phyloP scores from a whole-genome alignment of 768 basidiomycete genomes.

The Bullera alba region DNA sequence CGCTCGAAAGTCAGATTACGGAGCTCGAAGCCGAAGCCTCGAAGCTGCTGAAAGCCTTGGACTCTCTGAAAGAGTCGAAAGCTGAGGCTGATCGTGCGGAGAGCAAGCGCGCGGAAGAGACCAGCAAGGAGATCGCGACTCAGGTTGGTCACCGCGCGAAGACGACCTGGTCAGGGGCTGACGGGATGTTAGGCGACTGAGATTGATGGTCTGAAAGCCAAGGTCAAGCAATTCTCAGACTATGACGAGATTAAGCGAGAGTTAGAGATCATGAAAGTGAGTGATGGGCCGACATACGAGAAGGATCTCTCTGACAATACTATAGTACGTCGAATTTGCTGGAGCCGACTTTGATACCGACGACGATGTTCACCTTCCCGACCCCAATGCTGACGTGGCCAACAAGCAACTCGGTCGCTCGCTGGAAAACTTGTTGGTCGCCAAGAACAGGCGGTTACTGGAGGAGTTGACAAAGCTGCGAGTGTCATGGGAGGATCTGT shows the following conservation, averaged over 20 bases:
- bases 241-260: constrained; percentile 98
- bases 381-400: constrained; percentile 81
- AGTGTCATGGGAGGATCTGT: constrained; percentile 75
- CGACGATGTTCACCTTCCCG: constrained; percentile 59
- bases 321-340: constrained; percentile 89
- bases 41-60: constrained; percentile 59
- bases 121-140: constrained; percentile 53
- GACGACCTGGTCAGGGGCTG: background rate
- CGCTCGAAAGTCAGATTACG: constrained; percentile 64
- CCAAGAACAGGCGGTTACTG: constrained; percentile 84
- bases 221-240: constrained; percentile 67
- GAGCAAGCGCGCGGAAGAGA: constrained; percentile 58
- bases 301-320: background rate
- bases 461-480: constrained; percentile 89
- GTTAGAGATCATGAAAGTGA: constrained; percentile 94
- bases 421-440: constrained; percentile 80
- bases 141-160: too few relatives aligned
- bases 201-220: constrained; percentile 60
- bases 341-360: constrained; percentile 69
- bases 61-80: constrained; percentile 53
- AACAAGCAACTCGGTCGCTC: constrained; percentile 70
- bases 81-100: constrained; percentile 54
- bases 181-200: constrained; percentile 56
- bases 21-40: constrained; percentile 72
- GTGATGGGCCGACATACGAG: too few relatives aligned